Base-by-base conservation (phyloP, 2,329 filamentous ascomycete genomes). In the Exophiala bonariae region DNA sequence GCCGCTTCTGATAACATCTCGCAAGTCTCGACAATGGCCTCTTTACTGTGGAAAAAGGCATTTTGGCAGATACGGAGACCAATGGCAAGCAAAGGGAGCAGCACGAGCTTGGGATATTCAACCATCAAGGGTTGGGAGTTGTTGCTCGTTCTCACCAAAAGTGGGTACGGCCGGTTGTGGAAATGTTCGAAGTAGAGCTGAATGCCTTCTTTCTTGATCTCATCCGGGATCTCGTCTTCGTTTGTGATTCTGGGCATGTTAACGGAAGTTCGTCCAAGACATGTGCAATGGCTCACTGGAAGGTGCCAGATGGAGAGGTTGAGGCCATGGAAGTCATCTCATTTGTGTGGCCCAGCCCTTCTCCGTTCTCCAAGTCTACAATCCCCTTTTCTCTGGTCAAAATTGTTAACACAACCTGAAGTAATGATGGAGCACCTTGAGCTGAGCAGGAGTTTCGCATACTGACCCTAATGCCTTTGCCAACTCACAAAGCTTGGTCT, bases 141-240 rank as follows among this genome's bases (percentile, higher is more conserved):
- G 10, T 33, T 26, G 22, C 14, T 42, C 39, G 28, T 32, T 17
- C 9, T 11, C 14, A 31, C 11, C 8, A 42, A 16, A 16, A 42
- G 39, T 20, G 39, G 39, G 26, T 42, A 42, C n/a, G 39, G 39
- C 28, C 32, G 39, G 26, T 32, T 32, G 26, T 32, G 20, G 17
- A 42, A 42, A 42, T 42, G 39, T 20, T 32, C 22, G 23, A 32
- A 32, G 28, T 32, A 42, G 39, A 42, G 39, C 14, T 6, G 32
- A n/a, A 34, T 34, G 32, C 32, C 32, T 34, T 34, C 32, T 34
- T 34, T n/a, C n/a, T 6, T 34, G 14, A 34, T 34, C 32, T 34
- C 32, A 34, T 34, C 32, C 14, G 32, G 32, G 32, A 34, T 34
- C 32, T 34, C 32, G 32, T 14, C 5, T 14, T 34, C 32, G 32